Base-by-base conservation (phyloP, 2,329 filamentous ascomycete genomes). In the Hypoxylon sp. region DNA sequence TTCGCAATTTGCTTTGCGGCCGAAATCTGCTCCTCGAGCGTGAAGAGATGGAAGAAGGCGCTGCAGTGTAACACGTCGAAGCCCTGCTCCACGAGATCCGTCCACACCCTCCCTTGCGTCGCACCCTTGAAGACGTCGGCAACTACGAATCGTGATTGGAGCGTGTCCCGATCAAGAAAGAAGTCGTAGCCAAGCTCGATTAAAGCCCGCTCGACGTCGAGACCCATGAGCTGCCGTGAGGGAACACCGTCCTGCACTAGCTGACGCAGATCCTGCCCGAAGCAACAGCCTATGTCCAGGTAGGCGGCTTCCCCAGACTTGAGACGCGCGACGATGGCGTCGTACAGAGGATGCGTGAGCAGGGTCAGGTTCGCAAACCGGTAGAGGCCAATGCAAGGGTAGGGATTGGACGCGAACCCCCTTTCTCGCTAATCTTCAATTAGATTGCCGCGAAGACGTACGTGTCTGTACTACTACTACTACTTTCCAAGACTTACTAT, bases 231-330 rank as follows among this genome's bases (percentile, higher is more conserved):
- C 1, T 65, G 55, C 24, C 64, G 35, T 1, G 73, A 65, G 6
- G 71, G 71, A 2, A 73, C 70, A 13, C 75, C 75, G 47, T 76
- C 74, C 29, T 63, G 54, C 2, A 75, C 70, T 15, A 77, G 61
- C 52, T 72, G 61, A 6, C 75, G 75, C 8, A 78, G 65, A 51
- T 77, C 76, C 37, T 77, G 75, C 1, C 73, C 76, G 31, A 78
- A 73, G 60, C 76, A 77, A 54, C 76, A 76, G 11, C 75, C 76
- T 10, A 79, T 54, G 31, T 78, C 76, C 5, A 78, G 59, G 56
- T 75, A 74, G 8, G 46, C 58, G 2, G 68, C 67, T 6, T 42
- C 57, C 15, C 55, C 2, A 4, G 55, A 35, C 39, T 61, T 50
- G 52, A 70, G 60, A n/a, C 58, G 51, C 62, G 59, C 6, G 6